phyloP scores from a whole-genome alignment of 1,284 basidiomycete genomes.

The Rhizoctonia solani region DNA sequence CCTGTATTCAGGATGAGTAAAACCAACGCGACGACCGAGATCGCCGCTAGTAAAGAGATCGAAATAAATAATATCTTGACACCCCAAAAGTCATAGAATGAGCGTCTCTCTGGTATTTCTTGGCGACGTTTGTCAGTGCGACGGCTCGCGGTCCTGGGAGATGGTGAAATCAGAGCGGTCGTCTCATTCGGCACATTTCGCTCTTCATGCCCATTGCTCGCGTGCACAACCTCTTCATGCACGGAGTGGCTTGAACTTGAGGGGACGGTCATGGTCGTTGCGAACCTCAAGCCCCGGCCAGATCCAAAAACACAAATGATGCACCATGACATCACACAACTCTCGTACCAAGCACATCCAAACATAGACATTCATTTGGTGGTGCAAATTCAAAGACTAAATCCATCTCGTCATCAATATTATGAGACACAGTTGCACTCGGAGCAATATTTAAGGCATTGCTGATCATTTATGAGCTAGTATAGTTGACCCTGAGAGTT shows the following conservation, averaged over 20 bases:
- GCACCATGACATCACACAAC: constrained; percentile 10
- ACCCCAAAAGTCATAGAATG: constrained; percentile 16
- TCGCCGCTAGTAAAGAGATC: constrained; percentile 38
- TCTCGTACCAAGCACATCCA: neutral
- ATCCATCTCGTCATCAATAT: no score
- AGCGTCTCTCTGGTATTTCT: neutral
- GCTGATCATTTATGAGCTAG: neutral
- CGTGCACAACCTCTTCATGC: neutral
- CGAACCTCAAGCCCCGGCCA: neutral
- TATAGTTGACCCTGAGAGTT: constrained; percentile 67
- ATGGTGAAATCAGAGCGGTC: constrained; percentile 13
- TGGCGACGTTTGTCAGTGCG: neutral
- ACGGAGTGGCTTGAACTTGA: constrained; percentile 8
- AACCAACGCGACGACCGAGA: constrained; percentile 25
- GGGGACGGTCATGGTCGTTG: constrained; percentile 11
- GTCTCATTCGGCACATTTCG: constrained; percentile 1
- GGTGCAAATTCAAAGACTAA: no score
- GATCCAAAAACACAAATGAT: neutral
- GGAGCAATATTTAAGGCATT: neutral
- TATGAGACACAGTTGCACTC: no score
- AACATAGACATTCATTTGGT: no score
- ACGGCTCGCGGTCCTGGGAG: constrained; percentile 1
- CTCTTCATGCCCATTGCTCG: neutral
- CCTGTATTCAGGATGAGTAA: constrained; percentile 34
- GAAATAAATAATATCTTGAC: constrained; percentile 28